These are phyloP conservation scores for Paramecium tetraurelia DNA, from an alignment of 73 alveolate genomes.

Conservation along the genomic window DNA sequence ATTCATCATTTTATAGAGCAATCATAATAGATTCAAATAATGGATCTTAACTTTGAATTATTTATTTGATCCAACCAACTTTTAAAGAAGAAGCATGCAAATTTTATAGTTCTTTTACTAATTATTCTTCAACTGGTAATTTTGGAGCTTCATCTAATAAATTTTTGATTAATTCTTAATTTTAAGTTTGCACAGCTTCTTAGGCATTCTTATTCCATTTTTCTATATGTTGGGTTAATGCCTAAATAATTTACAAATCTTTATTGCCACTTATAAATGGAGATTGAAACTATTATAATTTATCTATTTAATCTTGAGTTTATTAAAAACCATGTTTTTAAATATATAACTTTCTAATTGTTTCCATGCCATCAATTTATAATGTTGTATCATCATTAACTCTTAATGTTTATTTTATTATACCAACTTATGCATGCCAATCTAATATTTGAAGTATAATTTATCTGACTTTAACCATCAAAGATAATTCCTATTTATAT, in stretches of 20 bases:
- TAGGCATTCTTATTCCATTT: not conserved
- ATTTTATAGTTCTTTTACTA: not conserved
- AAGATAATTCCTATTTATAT: not conserved
- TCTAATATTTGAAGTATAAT: not conserved
- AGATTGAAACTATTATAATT: not conserved
- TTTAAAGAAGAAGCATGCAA: not conserved
- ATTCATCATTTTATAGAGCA: not conserved
- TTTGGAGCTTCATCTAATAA: not conserved
- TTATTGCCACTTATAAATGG: not conserved
- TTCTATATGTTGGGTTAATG: not conserved
- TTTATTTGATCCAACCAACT: not conserved
- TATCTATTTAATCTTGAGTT: not conserved
- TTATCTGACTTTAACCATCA: not conserved
- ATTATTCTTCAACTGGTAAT: slow-evolving; percentile 9
- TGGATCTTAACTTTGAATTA: not conserved
- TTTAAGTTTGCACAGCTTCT: not conserved
- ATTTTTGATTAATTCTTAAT: not conserved
- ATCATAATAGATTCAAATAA: not conserved
- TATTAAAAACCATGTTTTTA: not conserved
- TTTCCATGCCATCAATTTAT: not conserved
- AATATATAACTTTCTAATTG: not conserved
- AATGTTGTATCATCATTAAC: not conserved
- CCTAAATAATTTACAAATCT: slow-evolving; percentile 2
- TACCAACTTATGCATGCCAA: slow-evolving; percentile 28
- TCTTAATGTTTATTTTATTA: not conserved